A percentile compares a stretch with the other conserved stretches of the same genome.
Evolutionary conservation across 2,329 filamentous ascomycete genomes (phyloP).

Genomic region (Verticillium klebahnii): DNA sequence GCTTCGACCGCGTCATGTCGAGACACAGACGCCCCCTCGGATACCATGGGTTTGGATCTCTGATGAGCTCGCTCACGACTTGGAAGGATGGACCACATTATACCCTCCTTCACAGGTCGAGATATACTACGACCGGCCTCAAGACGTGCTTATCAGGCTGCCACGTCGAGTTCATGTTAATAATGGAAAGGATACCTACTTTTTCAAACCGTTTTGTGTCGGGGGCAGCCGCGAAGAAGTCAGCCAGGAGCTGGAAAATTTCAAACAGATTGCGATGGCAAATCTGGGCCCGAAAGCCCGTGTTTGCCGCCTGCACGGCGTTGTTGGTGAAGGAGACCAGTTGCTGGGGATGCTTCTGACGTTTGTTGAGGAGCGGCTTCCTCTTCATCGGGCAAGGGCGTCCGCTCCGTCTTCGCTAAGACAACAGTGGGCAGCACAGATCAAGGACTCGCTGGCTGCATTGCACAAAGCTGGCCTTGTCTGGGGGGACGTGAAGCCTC

Average conservation of each 20-base stretch:
- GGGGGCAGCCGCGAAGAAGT: not conserved
- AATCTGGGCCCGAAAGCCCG: not conserved
- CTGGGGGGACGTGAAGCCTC: conserved; percentile 25
- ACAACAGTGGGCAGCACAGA: conserved; percentile 13
- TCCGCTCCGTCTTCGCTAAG: not conserved
- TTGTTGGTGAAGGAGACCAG: not conserved
- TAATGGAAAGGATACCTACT: not conserved
- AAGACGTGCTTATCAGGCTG: not conserved
- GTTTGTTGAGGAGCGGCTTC: not conserved
- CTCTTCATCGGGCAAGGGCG: not conserved
- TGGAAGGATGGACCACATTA: too few species aligned
- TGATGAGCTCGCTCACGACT: too few species aligned
- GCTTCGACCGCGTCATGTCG: too few species aligned
- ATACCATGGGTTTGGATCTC: too few species aligned
- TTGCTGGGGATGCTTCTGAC: not conserved
- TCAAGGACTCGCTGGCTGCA: conserved; percentile 9
- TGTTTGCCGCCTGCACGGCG: not conserved
- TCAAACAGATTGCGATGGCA: not conserved
- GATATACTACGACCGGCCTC: too few species aligned
- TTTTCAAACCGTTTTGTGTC: not conserved
- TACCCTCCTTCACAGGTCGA: too few species aligned
- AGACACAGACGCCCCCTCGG: too few species aligned
- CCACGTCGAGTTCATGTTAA: not conserved
- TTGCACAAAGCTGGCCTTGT: conserved; percentile 16
- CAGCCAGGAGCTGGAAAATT: not conserved